Base-by-base conservation (phyloP, 1,139 yeast species). In the Taiozyma sp. region DNA sequence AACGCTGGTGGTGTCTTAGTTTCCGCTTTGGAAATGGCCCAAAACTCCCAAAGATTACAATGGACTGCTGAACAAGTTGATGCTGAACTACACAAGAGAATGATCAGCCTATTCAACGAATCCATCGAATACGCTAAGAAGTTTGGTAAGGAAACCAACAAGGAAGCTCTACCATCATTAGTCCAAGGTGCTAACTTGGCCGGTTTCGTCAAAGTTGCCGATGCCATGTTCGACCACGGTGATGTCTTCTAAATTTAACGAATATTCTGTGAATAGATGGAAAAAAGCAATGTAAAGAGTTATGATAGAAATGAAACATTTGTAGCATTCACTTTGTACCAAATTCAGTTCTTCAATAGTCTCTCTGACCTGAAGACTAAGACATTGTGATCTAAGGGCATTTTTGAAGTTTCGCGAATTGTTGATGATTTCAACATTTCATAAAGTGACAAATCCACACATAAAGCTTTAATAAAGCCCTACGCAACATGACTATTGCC, bases 1-100 rank as follows among this genome's bases (percentile, higher is more conserved):
- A 93, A 93, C 84, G 87, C 96, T 78, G 98, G 98, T 78, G 99
- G 98, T 84, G 99, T 93, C 66, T 96, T 97, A 55, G 97, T 92
- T 55, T 90, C 97, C 57, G 98, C 98, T 71, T 83, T 93, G 64
- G 99, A 93, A 80, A 93, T 93, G 98, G 97, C 98, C 58, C 99
- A 93, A 80, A 93, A 93, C 88, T 90, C 97, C 55, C 95, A 87
- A 72, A 88, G 98, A 79, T 83, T 85, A 60, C 74, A 76, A 61
- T 91, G 97, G 97, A 80, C 96, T 57, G 65, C 82, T 56, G 96
- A 89, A 77, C 90, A 87, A 76, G 97, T 91, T 65, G 97, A 91
- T 73, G 70, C 72, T 57, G 89, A 85, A 74, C 83, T 91, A 70
- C 89, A 90, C 83, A 80, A 79, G 70, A 92, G 93, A 72, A 92